Evolutionary conservation across 1,284 basidiomycete species (phyloP).

Genomic region (Cystobasidiaceae sp.): DNA sequence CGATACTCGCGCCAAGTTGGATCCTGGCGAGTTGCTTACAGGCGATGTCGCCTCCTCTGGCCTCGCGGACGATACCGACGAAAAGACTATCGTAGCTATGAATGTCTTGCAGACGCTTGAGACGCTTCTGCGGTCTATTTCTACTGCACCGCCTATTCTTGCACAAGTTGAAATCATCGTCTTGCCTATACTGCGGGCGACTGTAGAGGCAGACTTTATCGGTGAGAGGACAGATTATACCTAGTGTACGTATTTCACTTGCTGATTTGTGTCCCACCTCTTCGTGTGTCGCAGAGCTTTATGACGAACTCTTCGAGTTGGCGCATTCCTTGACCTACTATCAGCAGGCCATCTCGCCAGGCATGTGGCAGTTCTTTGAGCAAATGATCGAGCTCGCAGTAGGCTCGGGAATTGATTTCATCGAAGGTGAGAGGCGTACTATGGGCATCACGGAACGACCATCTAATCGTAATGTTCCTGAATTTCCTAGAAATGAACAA

Average conservation of each 20-base stretch:
- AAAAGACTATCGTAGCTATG: conserved; percentile 42
- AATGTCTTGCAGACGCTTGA: conserved; percentile 50
- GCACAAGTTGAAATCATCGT: conserved; percentile 74
- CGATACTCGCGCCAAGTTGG: conserved; percentile 50
- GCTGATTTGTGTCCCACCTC: not conserved
- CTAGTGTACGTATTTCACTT: not conserved
- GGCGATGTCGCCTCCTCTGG: conserved; percentile 28
- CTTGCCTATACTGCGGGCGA: conserved; percentile 69
- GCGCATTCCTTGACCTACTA: conserved; percentile 81
- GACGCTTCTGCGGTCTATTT: conserved; percentile 59
- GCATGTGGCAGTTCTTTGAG: conserved; percentile 83
- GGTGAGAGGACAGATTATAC: conserved; percentile 46
- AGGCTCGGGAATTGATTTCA: conserved; percentile 73
- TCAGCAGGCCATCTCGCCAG: conserved; percentile 65
- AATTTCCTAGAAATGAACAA: conserved; percentile 74
- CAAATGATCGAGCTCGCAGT: conserved; percentile 80
- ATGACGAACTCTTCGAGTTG: conserved; percentile 82
- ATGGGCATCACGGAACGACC: not conserved
- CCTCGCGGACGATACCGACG: conserved; percentile 32
- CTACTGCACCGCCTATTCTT: conserved; percentile 68
- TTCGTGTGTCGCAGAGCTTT: conserved; percentile 57
- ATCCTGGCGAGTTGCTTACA: conserved; percentile 27
- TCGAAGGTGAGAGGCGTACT: conserved; percentile 58
- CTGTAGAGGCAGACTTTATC: conserved; percentile 53
- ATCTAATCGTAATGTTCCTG: conserved; percentile 33